Percentiles rank a stretch among this genome's conserved stretches.
phyloP scores from a whole-genome alignment of 31 red algal species.

The Odonthalia washingtoniensis region DNA sequence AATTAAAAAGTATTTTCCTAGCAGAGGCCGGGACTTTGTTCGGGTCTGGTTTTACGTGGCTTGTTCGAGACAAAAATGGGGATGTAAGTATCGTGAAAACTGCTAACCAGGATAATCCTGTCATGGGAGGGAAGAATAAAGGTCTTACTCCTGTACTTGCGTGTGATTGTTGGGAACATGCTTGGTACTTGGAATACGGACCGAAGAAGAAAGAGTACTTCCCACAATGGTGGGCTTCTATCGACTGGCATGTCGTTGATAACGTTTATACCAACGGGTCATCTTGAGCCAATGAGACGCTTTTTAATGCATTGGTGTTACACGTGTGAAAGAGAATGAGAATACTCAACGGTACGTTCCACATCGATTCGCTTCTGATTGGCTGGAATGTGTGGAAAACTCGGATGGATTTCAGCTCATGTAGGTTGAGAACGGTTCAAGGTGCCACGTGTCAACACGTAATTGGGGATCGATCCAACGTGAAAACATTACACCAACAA shows the following conservation, averaged over 20 bases:
- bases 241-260: conserved; percentile 68
- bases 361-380: too few species aligned
- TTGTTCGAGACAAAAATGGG: conserved; percentile 58
- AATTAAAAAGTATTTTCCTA: conserved; percentile 77
- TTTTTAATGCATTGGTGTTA: too few species aligned
- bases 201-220: conserved; percentile 81
- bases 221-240: conserved; percentile 82
- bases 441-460: too few species aligned
- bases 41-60: conserved; percentile 91
- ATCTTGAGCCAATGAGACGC: too few species aligned
- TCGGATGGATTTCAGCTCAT: too few species aligned
- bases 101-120: conserved; percentile 95
- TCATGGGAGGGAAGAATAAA: conserved; percentile 71
- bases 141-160: conserved; percentile 66
- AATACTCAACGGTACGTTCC: too few species aligned
- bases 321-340: too few species aligned
- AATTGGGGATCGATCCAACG: too few species aligned
- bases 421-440: too few species aligned
- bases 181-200: conserved; percentile 92
- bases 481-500: too few species aligned
- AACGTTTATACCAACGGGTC: conserved; percentile 17
- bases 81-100: conserved; percentile 71
- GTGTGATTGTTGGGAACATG: conserved; percentile 63
- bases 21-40: conserved; percentile 76
- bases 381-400: too few species aligned